Conservation (phyloP, 1,284 basidiomycete genomes). For the Psilocybe mexicana region DNA sequence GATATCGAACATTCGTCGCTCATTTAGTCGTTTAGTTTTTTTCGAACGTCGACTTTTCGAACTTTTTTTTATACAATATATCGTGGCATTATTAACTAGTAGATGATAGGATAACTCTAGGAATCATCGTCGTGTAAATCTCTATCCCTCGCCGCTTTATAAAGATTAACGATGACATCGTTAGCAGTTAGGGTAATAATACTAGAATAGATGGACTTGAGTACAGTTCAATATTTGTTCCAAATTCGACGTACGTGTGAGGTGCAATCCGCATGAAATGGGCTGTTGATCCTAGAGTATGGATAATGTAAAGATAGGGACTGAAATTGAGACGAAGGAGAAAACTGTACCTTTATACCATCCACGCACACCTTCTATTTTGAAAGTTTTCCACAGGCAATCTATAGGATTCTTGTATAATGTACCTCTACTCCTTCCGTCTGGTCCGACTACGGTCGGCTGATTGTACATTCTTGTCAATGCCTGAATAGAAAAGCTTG, state of each 20-base stretch:
- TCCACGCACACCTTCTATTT: conserved; percentile 85
- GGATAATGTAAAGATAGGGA: neutral
- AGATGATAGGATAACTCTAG: conserved; percentile 6
- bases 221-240: neutral
- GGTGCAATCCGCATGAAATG: conserved; percentile 92
- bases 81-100: neutral
- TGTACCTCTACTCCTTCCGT: conserved; percentile 75
- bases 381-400: conserved; percentile 95
- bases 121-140: conserved; percentile 15
- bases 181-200: conserved; percentile 87
- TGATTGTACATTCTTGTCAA: conserved; percentile 97
- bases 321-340: neutral
- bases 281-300: conserved; percentile 74
- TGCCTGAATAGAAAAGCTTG: conserved; percentile 47
- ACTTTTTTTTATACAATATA: neutral
- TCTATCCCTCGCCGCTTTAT: conserved; percentile 45
- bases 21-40: too few species aligned
- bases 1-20: too few species aligned
- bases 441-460: conserved; percentile 71
- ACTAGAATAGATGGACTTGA: conserved; percentile 35
- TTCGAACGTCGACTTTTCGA: neutral
- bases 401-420: conserved; percentile 93
- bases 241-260: conserved; percentile 61
- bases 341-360: conserved; percentile 81
- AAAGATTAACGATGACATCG: conserved; percentile 79